phyloP scores from a whole-genome alignment of 331 rosid species.

The Telfairia occidentalis region DNA sequence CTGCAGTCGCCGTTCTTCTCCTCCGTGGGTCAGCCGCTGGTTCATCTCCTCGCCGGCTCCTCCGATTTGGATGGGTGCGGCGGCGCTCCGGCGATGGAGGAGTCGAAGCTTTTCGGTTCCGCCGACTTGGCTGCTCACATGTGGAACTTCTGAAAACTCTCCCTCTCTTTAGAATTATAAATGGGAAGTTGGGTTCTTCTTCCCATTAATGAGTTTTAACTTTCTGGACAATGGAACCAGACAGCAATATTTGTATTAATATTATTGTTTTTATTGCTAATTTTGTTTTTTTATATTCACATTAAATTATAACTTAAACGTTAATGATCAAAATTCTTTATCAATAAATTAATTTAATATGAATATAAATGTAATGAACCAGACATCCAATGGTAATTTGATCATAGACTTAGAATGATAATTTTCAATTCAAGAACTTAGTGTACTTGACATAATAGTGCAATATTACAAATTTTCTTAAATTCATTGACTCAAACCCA shows the following conservation, averaged over 20 bases:
- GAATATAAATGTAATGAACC: too few species aligned
- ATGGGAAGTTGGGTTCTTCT: background rate
- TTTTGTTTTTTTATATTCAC: too few species aligned
- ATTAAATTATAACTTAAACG: too few species aligned
- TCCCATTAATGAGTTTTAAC: background rate
- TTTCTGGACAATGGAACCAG: too few species aligned
- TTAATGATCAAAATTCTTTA: too few species aligned
- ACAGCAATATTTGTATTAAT: background rate
- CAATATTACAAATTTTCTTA: too few species aligned
- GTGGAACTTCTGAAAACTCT: background rate
- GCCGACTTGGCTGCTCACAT: background rate
- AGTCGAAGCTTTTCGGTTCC: background rate
- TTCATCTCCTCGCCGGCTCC: background rate
- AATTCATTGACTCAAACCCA: too few species aligned
- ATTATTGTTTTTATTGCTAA: background rate
- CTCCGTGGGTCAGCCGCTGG: constrained; percentile 13
- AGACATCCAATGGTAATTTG: too few species aligned
- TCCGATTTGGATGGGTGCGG: background rate
- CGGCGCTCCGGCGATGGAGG: background rate
- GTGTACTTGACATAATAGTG: too few species aligned
- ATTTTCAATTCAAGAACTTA: too few species aligned
- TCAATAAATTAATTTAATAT: too few species aligned
- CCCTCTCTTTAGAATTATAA: background rate
- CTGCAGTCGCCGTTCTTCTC: constrained; percentile 57
- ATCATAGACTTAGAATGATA: too few species aligned